phyloP scores from a whole-genome alignment of 192 early-diverging fungal species.

The Kickxella alabastrina region DNA sequence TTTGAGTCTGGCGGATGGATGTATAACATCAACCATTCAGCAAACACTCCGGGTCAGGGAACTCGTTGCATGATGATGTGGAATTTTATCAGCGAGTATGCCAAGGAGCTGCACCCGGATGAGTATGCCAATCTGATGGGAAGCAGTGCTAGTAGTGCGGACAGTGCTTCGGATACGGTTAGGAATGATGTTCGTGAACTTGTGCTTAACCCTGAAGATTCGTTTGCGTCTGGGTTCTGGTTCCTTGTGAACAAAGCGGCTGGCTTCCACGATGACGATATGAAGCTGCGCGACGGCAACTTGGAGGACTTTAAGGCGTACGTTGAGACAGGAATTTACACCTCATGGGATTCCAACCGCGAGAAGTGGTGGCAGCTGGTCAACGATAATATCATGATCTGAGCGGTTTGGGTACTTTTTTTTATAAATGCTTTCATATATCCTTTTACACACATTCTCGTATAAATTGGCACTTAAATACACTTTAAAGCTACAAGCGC shows the following conservation, averaged over 20 bases:
- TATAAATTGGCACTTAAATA: too few relatives aligned
- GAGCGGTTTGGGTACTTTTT: background rate
- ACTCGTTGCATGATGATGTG: slow-evolving; percentile 37
- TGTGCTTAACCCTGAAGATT: slow-evolving; percentile 22
- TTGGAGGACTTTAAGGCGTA: slow-evolving; percentile 21
- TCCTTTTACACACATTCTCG: too few relatives aligned
- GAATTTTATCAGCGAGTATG: slow-evolving; percentile 20
- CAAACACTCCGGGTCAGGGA: slow-evolving; percentile 22
- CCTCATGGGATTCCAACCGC: slow-evolving; percentile 10
- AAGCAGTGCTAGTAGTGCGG: background rate
- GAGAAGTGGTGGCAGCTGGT: slow-evolving; percentile 16
- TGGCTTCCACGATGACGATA: slow-evolving; percentile 2
- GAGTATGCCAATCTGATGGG: slow-evolving; percentile 4
- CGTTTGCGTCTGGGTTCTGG: slow-evolving; percentile 39
- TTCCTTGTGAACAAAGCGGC: slow-evolving; percentile 15
- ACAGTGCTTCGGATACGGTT: background rate
- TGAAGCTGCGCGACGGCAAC: slow-evolving; percentile 24
- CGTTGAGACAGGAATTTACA: slow-evolving; percentile 4
- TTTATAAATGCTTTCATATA: too few relatives aligned
- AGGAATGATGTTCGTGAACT: slow-evolving; percentile 14
- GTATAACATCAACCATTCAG: slow-evolving; percentile 27
- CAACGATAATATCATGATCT: slow-evolving; percentile 16
- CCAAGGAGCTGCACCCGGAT: slow-evolving; percentile 15
- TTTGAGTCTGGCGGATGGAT: slow-evolving; percentile 31
- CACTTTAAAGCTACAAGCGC: too few relatives aligned